phyloP scores from a whole-genome alignment of 148 eudicot species.

The Fallopia convolvulus region DNA sequence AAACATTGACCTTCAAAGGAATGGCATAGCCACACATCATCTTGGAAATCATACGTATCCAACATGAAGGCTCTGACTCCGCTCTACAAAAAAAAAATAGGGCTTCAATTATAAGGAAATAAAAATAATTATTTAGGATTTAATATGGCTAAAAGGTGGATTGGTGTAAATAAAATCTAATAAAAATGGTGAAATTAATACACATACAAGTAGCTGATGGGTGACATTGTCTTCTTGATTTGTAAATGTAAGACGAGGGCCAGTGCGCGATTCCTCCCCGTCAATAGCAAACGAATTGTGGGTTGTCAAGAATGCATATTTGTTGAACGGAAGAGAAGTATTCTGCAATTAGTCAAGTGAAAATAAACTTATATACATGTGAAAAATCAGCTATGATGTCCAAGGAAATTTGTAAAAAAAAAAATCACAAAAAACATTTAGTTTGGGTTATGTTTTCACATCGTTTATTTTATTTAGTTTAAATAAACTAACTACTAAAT shows the following conservation, averaged over 20 bases:
- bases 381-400: not conserved
- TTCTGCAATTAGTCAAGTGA: constrained; percentile 24
- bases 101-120: not conserved
- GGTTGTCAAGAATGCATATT: constrained; percentile 74
- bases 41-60: constrained; percentile 28
- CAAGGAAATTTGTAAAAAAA: too few species aligned
- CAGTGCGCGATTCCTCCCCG: constrained; percentile 29
- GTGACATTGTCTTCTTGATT: constrained; percentile 78
- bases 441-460: too few species aligned
- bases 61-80: constrained; percentile 33
- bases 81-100: constrained; percentile 17
- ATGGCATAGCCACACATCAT: constrained; percentile 35
- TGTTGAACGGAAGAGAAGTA: constrained; percentile 76
- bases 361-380: not conserved
- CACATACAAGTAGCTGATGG: constrained; percentile 53
- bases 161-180: not conserved
- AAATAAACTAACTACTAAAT: too few species aligned
- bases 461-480: too few species aligned
- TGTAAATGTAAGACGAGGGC: constrained; percentile 45
- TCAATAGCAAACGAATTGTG: constrained; percentile 72
- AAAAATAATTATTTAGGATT: too few species aligned
- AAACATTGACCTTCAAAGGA: constrained; percentile 29
- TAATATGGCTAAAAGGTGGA: not conserved
- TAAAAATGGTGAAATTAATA: not conserved
- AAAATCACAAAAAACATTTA: too few species aligned